These are phyloP conservation scores for Malassezia brasiliensis DNA, from an alignment of 1,284 basidiomycete species.

Conservation along the genomic window DNA sequence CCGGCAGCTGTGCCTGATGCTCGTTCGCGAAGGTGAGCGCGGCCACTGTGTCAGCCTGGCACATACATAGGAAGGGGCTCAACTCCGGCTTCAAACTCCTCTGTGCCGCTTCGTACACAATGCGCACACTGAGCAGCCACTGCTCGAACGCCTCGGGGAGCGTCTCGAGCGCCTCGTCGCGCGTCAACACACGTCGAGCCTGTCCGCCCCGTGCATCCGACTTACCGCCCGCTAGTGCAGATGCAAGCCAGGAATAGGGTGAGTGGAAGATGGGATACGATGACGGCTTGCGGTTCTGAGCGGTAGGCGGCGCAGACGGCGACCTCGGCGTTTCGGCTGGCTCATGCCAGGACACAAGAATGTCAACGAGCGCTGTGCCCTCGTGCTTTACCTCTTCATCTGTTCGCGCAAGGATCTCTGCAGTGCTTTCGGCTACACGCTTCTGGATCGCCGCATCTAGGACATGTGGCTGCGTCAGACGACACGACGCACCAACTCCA, in stretches of 20 bases:
- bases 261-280: constrained; percentile 10
- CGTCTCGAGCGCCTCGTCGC: background rate
- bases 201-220: background rate
- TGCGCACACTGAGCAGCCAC: constrained; percentile 12
- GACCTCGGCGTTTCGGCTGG: background rate
- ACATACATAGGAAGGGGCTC: constrained; percentile 2
- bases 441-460: background rate
- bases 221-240: constrained; percentile 5
- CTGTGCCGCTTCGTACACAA: background rate
- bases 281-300: background rate
- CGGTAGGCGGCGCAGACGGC: constrained; percentile 1
- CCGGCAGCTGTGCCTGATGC: constrained; percentile 9
- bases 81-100: background rate
- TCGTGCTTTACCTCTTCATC: background rate
- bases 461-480: constrained; percentile 8
- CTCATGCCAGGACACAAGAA: constrained; percentile 11
- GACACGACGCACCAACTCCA: constrained; percentile 5
- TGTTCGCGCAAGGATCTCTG: background rate
- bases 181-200: background rate
- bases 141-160: constrained; percentile 9
- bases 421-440: background rate
- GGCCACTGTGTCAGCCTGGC: background rate
- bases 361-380: constrained; percentile 1
- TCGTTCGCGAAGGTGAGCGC: constrained; percentile 14
- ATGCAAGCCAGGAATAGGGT: constrained; percentile 17